Conservation (phyloP, 2,329 filamentous ascomycete genomes). For the Colletotrichum scovillei region DNA sequence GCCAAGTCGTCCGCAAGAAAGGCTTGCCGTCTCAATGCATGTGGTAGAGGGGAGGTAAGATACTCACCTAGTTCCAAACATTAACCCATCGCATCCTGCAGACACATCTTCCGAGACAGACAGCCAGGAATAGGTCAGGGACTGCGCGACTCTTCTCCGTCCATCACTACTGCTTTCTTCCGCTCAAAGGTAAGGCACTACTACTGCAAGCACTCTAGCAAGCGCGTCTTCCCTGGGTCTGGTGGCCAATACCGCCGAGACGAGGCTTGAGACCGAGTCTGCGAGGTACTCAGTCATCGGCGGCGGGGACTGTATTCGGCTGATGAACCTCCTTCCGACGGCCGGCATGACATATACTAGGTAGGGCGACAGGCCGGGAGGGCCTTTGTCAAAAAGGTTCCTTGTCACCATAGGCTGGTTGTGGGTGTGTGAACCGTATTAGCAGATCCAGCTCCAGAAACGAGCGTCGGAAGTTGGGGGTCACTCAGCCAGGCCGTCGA, state of each 20-base stretch:
- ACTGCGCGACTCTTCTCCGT: not conserved
- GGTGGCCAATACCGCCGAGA: slow-evolving; percentile 3
- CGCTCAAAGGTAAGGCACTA: slow-evolving; percentile 9
- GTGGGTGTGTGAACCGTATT: not conserved
- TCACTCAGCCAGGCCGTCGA: slow-evolving; percentile 14
- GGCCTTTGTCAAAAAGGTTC: not conserved
- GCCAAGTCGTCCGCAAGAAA: not conserved
- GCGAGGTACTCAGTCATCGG: not conserved
- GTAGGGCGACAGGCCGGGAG: not conserved
- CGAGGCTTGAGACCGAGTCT: slow-evolving; percentile 18
- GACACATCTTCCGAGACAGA: not conserved
- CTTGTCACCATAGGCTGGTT: not conserved
- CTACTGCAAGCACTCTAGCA: slow-evolving; percentile 33
- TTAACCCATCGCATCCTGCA: not conserved
- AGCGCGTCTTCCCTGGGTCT: not conserved
- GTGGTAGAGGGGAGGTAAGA: not conserved
- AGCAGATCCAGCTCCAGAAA: not conserved
- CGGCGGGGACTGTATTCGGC: slow-evolving; percentile 2
- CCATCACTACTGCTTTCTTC: slow-evolving; percentile 19
- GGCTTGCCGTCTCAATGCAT: not conserved
- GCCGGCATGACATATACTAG: not conserved
- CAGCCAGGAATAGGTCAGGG: not conserved
- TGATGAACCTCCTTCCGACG: not conserved
- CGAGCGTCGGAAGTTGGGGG: not conserved
- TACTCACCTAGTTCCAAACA: not conserved